Evolutionary conservation across 768 basidiomycete species (phyloP).

Genomic region (Coprinopsis cinerea): DNA sequence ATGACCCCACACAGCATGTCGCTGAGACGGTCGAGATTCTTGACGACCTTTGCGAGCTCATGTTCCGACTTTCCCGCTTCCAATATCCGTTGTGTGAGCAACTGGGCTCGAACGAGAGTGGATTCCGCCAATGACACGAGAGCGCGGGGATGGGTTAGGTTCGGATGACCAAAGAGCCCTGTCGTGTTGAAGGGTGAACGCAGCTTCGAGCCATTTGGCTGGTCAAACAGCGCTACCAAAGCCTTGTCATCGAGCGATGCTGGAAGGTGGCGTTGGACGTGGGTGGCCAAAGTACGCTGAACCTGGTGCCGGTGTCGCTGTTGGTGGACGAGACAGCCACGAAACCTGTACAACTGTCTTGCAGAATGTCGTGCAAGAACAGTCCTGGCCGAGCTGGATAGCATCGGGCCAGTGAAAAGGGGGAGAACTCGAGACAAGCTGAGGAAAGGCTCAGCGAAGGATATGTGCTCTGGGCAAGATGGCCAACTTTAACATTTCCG

Average conservation of each 20-base stretch:
- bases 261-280: slow-evolving; percentile 42
- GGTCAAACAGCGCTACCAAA: slow-evolving; percentile 68
- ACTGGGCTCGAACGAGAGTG: slow-evolving; percentile 73
- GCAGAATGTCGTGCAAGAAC: slow-evolving; percentile 31
- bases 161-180: slow-evolving; percentile 81
- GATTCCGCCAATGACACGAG: slow-evolving; percentile 71
- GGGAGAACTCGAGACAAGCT: not conserved
- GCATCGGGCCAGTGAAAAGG: slow-evolving; percentile 27
- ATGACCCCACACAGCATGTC: slow-evolving; percentile 95
- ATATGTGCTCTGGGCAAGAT: too few relatives aligned
- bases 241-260: slow-evolving; percentile 61
- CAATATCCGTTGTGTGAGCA: slow-evolving; percentile 80
- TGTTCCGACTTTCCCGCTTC: slow-evolving; percentile 62
- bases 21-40: slow-evolving; percentile 94
- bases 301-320: slow-evolving; percentile 14
- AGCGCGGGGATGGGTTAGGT: slow-evolving; percentile 61
- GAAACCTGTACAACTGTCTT: slow-evolving; percentile 33
- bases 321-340: slow-evolving; percentile 35
- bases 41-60: slow-evolving; percentile 83
- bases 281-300: slow-evolving; percentile 28
- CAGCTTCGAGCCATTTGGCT: slow-evolving; percentile 37
- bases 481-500: too few relatives aligned
- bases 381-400: slow-evolving; percentile 36
- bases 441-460: not conserved
- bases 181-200: slow-evolving; percentile 46